Conservation (phyloP, 768 basidiomycete species). For the Xanthoconium purpureum region DNA sequence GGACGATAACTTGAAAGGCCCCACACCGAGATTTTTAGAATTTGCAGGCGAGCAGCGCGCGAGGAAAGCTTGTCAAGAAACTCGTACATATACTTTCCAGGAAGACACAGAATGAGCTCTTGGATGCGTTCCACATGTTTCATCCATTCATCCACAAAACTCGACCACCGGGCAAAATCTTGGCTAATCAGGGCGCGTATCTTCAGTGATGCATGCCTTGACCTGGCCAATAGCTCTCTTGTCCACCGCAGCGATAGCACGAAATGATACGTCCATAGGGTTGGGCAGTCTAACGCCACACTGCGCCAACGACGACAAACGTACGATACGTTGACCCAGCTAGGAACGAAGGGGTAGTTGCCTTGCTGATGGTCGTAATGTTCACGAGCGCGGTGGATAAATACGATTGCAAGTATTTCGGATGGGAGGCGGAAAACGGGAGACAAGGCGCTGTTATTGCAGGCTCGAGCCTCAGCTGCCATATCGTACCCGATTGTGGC, state of each 20-base stretch:
- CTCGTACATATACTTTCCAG: not conserved
- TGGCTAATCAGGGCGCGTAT: not conserved
- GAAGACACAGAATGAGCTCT: not conserved
- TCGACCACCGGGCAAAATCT: not conserved
- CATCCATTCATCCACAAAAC: not conserved
- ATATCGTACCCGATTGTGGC: no score
- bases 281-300: no score
- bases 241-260: no score
- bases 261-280: no score
- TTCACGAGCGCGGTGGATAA: not conserved
- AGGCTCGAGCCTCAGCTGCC: no score
- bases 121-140: not conserved
- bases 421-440: not conserved
- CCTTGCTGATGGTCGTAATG: no score
- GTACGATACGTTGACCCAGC: not conserved
- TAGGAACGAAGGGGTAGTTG: not conserved
- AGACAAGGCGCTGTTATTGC: not conserved
- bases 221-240: not conserved
- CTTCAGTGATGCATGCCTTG: not conserved
- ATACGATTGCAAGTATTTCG: not conserved
- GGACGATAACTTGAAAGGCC: no score
- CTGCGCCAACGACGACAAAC: not conserved
- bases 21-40: not conserved
- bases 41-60: not conserved
- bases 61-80: not conserved